These are phyloP conservation scores for Flagelloscypha sp. DNA, from an alignment of 768 basidiomycete species.

Conservation along the genomic window DNA sequence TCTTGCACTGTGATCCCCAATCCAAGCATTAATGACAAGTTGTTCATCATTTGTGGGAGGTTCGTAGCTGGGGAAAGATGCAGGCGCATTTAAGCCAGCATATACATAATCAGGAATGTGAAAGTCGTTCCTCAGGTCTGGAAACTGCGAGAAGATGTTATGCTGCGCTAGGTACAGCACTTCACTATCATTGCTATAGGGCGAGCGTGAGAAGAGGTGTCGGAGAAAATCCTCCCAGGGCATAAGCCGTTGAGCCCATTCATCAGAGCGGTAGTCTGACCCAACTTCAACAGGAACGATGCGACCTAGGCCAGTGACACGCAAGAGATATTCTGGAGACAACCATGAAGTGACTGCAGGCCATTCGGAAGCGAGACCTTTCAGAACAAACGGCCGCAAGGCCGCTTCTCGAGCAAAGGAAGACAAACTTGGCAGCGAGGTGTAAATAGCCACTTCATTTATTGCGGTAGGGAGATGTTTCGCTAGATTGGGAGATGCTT, in stretches of 20 bases:
- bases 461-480: slow-evolving; percentile 15
- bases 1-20: slow-evolving; percentile 70
- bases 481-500: neutral
- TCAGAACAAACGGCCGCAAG: slow-evolving; percentile 67
- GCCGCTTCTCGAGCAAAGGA: slow-evolving; percentile 41
- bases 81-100: slow-evolving; percentile 39
- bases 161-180: slow-evolving; percentile 87
- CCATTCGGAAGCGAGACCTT: slow-evolving; percentile 59
- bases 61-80: slow-evolving; percentile 40
- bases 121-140: slow-evolving; percentile 65
- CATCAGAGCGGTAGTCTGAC: slow-evolving; percentile 64
- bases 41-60: slow-evolving; percentile 62
- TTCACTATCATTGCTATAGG: slow-evolving; percentile 14
- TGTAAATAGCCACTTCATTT: slow-evolving; percentile 31
- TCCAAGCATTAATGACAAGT: slow-evolving; percentile 69
- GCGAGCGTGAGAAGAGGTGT: slow-evolving; percentile 26
- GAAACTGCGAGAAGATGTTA: slow-evolving; percentile 79
- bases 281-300: slow-evolving; percentile 90
- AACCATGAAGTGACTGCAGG: slow-evolving; percentile 73
- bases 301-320: slow-evolving; percentile 69
- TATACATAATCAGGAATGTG: slow-evolving; percentile 86
- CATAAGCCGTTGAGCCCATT: slow-evolving; percentile 80
- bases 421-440: slow-evolving; percentile 47
- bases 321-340: slow-evolving; percentile 58
- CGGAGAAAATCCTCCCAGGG: slow-evolving; percentile 69